Percentiles rank a stretch among this genome's conserved stretches.
phyloP scores from a whole-genome alignment of 2,329 filamentous ascomycete genomes.

The Esteya vermicola region DNA sequence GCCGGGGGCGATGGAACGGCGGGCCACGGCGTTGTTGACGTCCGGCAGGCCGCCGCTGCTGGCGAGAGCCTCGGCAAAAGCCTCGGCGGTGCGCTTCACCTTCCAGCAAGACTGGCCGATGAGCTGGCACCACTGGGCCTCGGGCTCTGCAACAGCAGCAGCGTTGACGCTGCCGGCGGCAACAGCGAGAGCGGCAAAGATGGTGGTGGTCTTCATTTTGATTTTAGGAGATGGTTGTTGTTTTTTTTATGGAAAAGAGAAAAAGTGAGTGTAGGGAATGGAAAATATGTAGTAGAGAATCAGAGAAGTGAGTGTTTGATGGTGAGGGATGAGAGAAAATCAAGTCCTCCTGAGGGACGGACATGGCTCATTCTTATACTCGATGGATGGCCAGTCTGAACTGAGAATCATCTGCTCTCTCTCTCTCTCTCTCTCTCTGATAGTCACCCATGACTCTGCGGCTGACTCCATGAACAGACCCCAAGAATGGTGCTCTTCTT shows the following conservation, averaged over 20 bases:
- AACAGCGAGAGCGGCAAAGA: constrained; percentile 10
- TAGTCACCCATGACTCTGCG: too few relatives aligned
- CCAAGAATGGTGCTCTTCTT: too few relatives aligned
- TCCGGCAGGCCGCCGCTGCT: background rate
- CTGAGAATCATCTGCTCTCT: too few relatives aligned
- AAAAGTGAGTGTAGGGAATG: background rate
- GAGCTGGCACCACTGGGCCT: constrained; percentile 6
- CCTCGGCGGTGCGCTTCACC: constrained; percentile 9
- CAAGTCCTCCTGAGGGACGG: too few relatives aligned
- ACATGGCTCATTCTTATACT: too few relatives aligned
- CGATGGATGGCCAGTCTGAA: too few relatives aligned
- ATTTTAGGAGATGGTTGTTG: background rate
- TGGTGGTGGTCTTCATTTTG: constrained; percentile 10
- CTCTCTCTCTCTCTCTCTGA: too few relatives aligned
- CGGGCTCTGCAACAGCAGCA: constrained; percentile 8
- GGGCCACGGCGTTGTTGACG: constrained; percentile 3
- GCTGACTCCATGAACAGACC: too few relatives aligned
- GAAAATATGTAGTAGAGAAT: background rate
- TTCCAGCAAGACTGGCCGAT: constrained; percentile 11
- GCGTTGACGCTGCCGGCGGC: constrained; percentile 8
- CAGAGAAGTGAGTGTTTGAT: too few relatives aligned
- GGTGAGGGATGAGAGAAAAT: too few relatives aligned
- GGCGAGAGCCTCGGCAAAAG: constrained; percentile 6
- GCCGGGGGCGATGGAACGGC: constrained; percentile 9
- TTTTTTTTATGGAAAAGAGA: background rate